Percentiles rank a stretch among this genome's conserved stretches.
Evolutionary conservation across 345 rosid species (phyloP).

Genomic region (Triadica sebifera): DNA sequence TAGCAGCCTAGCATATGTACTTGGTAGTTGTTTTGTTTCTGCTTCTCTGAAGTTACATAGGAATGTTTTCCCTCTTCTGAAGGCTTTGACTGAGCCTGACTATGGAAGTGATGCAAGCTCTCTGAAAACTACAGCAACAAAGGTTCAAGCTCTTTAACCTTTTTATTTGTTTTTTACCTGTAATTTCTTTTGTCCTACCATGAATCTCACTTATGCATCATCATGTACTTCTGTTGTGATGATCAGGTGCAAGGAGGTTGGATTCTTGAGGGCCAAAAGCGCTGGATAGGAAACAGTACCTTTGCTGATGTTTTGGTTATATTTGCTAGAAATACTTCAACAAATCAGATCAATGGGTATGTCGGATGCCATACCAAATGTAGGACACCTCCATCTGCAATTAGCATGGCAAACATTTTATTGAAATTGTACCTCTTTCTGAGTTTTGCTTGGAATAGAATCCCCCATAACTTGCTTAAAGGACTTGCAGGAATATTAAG

Average conservation of each 20-base stretch:
- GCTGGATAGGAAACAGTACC: conserved; percentile 98
- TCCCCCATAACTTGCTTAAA: not conserved
- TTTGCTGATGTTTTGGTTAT: conserved; percentile 86
- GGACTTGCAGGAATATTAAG: not conserved
- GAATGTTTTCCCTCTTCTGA: conserved; percentile 18
- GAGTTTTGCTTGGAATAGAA: not conserved
- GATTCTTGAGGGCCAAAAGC: conserved; percentile 86
- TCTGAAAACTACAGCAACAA: conserved; percentile 73
- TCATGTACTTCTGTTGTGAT: conserved; percentile 5
- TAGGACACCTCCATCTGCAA: not conserved
- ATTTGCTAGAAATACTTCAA: conserved; percentile 72
- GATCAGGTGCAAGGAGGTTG: conserved; percentile 86
- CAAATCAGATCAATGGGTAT: conserved; percentile 93
- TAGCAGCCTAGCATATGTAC: not conserved
- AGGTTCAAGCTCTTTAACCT: conserved; percentile 44
- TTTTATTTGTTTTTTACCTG: not conserved
- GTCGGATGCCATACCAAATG: not conserved
- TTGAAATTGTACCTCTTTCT: not conserved
- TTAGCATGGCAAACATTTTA: not conserved
- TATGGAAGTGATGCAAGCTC: conserved; percentile 97
- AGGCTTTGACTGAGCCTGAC: conserved; percentile 96
- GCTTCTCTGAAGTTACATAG: conserved; percentile 16
- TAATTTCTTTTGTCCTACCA: not conserved
- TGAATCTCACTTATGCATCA: conserved; percentile 15
- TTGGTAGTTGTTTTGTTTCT: not conserved